Evolutionary conservation across 2,329 filamentous ascomycete species (phyloP), one percentile per base, ranked within the genome.

Genomic region (Colletotrichum spinosum): DNA sequence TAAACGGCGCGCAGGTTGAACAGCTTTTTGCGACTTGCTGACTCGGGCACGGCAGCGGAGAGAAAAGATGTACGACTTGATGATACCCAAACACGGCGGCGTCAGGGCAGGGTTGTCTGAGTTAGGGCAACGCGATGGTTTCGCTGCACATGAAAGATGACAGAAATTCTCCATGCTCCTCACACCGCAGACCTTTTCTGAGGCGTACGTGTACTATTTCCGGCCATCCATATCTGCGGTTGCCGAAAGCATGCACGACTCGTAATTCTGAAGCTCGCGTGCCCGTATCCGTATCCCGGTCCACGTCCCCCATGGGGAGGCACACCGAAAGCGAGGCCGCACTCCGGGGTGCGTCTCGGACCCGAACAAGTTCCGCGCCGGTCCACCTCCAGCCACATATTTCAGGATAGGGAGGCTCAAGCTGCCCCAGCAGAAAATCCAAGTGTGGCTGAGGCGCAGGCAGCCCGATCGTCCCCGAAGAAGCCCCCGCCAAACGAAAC

Each of bases 1-100:
- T 83, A 49, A 80, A 81, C 46, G 73, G 69, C 4, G 51, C 39
- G 10, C 54, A 67, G 58, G 60, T 69, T 34, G 62, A 59, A 45
- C 66, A 60, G 45, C 49, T 72, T 55, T 62, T 57, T 17, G 49
- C 58, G 12, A 61, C 55, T 38, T 72, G 71, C 50, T 67, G 35
- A 60, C 25, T 25, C 25, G 55, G 35, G 2, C 8, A 8, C 8
- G 39, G 7, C 13, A 3, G 6, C 2, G 38, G 15, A 11, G n/a
- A 15, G 11, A 51, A 15, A 25, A 44, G 11, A 42, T 10, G 38
- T 49, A 25, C 13, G 39, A n/a, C 42, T 15, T 33, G 15, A 66
- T 41, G 63, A 66, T 53, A 57, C 52, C 58, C 39, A 34, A 4
- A 41, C 6, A 3, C 38, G 13, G 12, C 12, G 41, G 42, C 9